These are phyloP conservation scores for Prunus mongolica DNA, from an alignment of 306 rosid species.

Conservation along the genomic window DNA sequence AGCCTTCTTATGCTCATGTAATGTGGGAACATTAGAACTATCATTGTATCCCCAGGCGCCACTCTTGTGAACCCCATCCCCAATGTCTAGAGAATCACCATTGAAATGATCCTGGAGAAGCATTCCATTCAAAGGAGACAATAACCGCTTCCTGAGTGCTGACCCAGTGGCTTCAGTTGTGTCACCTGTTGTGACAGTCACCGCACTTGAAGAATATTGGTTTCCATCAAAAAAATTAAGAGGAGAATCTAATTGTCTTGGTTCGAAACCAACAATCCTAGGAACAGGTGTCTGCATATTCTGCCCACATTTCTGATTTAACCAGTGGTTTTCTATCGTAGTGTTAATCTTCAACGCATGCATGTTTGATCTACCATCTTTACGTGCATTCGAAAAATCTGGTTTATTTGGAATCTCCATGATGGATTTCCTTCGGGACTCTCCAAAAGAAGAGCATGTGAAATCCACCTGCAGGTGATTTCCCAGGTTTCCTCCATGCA, in stretches of 20 bases:
- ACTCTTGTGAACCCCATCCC: constrained; percentile 27
- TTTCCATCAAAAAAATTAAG: constrained; percentile 30
- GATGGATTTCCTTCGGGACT: constrained; percentile 32
- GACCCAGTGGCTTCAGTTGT: constrained; percentile 32
- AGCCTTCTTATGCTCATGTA: constrained; percentile 51
- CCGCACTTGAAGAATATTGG: constrained; percentile 31
- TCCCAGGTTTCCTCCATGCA: constrained; percentile 44
- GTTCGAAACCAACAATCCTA: constrained; percentile 61
- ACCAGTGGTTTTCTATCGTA: constrained; percentile 33
- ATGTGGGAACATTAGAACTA: constrained; percentile 19
- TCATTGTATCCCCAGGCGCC: constrained; percentile 20
- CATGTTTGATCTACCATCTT: constrained; percentile 37
- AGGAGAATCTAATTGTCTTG: constrained; percentile 34
- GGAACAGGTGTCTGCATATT: constrained; percentile 40
- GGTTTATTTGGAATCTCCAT: constrained; percentile 41
- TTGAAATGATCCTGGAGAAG: constrained; percentile 40
- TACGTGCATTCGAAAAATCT: constrained; percentile 22
- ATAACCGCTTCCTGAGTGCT: constrained; percentile 38
- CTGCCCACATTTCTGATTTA: constrained; percentile 35
- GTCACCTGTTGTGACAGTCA: constrained; percentile 22
- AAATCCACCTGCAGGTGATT: constrained; percentile 36
- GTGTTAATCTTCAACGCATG: constrained; percentile 40
- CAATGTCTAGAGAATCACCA: constrained; percentile 40
- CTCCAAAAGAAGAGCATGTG: constrained; percentile 30
- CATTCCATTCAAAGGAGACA: constrained; percentile 58